phyloP scores from a whole-genome alignment of 192 early-diverging fungal genomes.

The Backusella australiensis region DNA sequence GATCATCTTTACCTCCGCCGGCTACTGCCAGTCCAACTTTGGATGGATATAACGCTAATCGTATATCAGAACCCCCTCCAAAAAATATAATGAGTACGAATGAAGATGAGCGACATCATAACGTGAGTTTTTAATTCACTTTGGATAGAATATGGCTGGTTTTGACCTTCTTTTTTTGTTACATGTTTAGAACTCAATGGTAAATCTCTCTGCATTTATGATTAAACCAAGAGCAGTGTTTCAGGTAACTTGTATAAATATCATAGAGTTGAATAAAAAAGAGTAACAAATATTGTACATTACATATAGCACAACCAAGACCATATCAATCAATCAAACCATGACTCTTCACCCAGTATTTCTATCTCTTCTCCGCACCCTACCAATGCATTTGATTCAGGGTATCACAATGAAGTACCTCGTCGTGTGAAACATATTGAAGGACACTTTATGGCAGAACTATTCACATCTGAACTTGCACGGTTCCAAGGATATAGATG shows the following conservation, averaged over 20 bases:
- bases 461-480: conserved; percentile 25
- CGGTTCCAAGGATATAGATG: conserved; percentile 30
- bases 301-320: not conserved
- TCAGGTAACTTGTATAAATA: conserved; percentile 12
- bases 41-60: not conserved
- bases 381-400: not conserved
- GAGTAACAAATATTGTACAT: not conserved
- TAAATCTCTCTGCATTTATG: conserved; percentile 23
- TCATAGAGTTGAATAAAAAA: not conserved
- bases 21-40: not conserved
- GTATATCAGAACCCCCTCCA: conserved; percentile 14
- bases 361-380: not conserved
- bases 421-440: conserved; percentile 27
- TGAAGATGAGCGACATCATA: conserved; percentile 1
- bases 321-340: not conserved
- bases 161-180: not conserved
- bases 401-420: not conserved
- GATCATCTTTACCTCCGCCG: not conserved
- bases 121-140: not conserved
- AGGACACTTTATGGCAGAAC: conserved; percentile 28
- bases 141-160: not conserved
- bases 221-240: conserved; percentile 30
- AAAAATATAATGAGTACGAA: not conserved
- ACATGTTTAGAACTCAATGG: not conserved
- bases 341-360: conserved; percentile 4